These are phyloP conservation scores for Amphicarpaea edgeworthii DNA, from an alignment of 306 rosid genomes.

Conservation along the genomic window DNA sequence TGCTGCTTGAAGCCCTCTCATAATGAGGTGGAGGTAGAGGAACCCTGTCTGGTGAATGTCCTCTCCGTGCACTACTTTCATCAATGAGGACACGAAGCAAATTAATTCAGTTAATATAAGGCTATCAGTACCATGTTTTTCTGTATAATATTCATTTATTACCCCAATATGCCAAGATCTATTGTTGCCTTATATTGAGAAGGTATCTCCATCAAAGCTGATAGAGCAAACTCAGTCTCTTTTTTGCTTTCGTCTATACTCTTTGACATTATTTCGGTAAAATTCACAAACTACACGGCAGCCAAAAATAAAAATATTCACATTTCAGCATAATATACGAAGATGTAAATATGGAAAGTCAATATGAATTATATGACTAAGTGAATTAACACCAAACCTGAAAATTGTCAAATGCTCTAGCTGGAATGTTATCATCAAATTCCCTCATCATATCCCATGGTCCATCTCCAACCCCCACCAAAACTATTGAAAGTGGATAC, in stretches of 20 bases:
- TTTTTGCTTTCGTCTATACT: conserved; percentile 59
- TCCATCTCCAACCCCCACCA: conserved; percentile 98
- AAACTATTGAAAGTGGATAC: conserved; percentile 80
- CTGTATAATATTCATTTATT: conserved; percentile 31
- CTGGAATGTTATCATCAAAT: conserved; percentile 88
- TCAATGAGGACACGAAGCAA: conserved; percentile 34
- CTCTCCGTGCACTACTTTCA: conserved; percentile 56
- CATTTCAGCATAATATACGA: conserved; percentile 38
- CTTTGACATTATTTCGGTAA: conserved; percentile 77
- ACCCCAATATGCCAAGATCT: conserved; percentile 81
- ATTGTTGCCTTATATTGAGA: conserved; percentile 90
- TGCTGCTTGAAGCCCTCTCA: conserved; percentile 47
- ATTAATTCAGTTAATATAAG: conserved; percentile 39
- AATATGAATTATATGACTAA: conserved; percentile 16
- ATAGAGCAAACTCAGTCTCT: conserved; percentile 75
- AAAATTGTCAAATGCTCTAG: conserved; percentile 84
- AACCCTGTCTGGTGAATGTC: conserved; percentile 63
- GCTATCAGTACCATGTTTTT: not conserved
- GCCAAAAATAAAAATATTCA: conserved; percentile 33
- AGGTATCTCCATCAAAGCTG: conserved; percentile 96
- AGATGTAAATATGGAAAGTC: not conserved
- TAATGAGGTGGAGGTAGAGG: conserved; percentile 79
- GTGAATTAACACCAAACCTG: conserved; percentile 62
- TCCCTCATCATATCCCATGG: conserved; percentile 96
- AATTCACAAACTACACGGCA: conserved; percentile 75